Base-by-base conservation (phyloP, 2,329 filamentous ascomycete genomes). In the Zymoseptoria tritici region DNA sequence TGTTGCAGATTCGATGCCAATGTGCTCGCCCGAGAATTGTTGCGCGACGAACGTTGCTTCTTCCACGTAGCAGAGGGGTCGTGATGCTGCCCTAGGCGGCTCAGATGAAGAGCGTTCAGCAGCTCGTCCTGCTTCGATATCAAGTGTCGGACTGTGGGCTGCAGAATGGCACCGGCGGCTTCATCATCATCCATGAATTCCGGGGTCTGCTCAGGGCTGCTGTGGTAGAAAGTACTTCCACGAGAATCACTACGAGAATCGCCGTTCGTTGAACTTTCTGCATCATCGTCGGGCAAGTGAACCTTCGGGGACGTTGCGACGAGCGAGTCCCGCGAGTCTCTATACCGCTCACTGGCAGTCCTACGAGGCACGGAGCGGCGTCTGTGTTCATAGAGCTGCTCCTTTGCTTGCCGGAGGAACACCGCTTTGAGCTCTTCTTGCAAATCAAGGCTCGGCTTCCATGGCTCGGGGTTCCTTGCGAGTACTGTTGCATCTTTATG, bases 171-270 rank as follows among this genome's bases (percentile, higher is more conserved):
- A 60, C 81, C 78, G 0, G 90, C 89, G 54, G 79, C 71, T 1
- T 88, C 85, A 65, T 96, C 91, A 66, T 96, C 87, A 1, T 84
- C 81, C 7, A 88, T 81, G 4, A 90, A 74, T 2, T 81, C 78
- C 0, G 88, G 84, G 8, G 22, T 53, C 20, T 46, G 36, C 36
- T 46, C 36, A n/a, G 13, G 36, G 36, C 24, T 52, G 50, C 24
- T 52, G 5, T 22, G 9, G 9, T 13, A n/a, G 20, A 11, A 52
- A 8, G 50, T 21, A 52, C 5, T 22, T 52, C 19, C 50, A 52
- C 50, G 19, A 52, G 22, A 22, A 6, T 22, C n/a, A 24, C 22
- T 22, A 19, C 29, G 21, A 9, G 52, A 20, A 16, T 54, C 19
- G 52, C 49, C 52, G 26, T 46, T 46, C 36, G n/a, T 46, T n/a